Conservation (phyloP, 2,329 filamentous ascomycete genomes). For the Parasarocladium wereldwijsianum region DNA sequence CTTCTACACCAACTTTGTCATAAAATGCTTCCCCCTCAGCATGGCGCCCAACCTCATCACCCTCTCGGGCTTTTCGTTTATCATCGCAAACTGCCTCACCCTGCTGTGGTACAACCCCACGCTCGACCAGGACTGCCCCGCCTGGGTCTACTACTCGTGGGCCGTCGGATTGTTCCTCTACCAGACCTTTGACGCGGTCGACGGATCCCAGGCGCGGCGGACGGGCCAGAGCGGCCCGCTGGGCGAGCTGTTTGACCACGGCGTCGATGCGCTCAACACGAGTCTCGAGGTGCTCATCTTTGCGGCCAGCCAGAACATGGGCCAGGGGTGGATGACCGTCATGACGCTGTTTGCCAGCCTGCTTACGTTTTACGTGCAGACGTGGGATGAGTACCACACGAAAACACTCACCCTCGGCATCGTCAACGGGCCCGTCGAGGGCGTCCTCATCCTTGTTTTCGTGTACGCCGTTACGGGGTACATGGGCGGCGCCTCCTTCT, state of each 20-base stretch:
- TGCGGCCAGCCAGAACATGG: constrained; percentile 81
- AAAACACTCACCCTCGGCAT: constrained; percentile 86
- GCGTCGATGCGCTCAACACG: constrained; percentile 92
- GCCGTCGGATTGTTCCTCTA: constrained; percentile 83
- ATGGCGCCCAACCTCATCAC: constrained; percentile 91
- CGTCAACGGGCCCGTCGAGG: constrained; percentile 89
- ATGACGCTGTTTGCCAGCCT: constrained; percentile 69
- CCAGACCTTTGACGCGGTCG: constrained; percentile 96
- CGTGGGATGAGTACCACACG: constrained; percentile 98
- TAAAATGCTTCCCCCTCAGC: constrained; percentile 84
- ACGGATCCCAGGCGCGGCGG: constrained; percentile 84
- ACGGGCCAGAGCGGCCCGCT: constrained; percentile 87
- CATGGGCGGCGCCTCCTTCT: constrained; percentile 81
- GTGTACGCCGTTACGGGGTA: constrained; percentile 76
- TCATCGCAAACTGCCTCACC: constrained; percentile 79
- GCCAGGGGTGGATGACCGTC: constrained; percentile 82
- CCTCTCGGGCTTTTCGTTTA: constrained; percentile 76
- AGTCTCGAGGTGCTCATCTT: constrained; percentile 89
- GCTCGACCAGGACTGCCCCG: constrained; percentile 81
- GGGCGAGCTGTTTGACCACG: constrained; percentile 94
- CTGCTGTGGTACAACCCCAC: constrained; percentile 93
- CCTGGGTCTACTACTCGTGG: constrained; percentile 93
- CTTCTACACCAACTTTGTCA: constrained; percentile 90
- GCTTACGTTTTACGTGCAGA: constrained; percentile 96
- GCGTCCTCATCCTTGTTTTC: constrained; percentile 67